Conservation (phyloP, 768 basidiomycete species). For the Mycena crocata region DNA sequence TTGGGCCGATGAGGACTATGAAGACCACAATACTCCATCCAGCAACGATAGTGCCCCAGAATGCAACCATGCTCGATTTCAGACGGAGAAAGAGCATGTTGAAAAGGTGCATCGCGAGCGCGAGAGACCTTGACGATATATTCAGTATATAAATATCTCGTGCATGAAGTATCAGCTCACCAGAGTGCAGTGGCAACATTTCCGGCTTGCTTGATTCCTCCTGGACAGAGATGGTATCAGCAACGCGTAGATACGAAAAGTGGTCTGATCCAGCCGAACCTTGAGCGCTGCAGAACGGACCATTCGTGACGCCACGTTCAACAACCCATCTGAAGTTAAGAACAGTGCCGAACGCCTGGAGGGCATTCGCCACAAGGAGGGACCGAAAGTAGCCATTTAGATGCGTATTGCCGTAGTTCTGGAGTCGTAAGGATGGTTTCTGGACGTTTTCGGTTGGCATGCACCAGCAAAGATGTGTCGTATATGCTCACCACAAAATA, state of each 20-base stretch:
- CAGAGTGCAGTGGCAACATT: slow-evolving; percentile 55
- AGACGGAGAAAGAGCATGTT: slow-evolving; percentile 55
- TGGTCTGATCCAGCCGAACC: slow-evolving; percentile 29
- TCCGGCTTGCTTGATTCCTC: slow-evolving; percentile 54
- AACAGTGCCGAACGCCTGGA: slow-evolving; percentile 42
- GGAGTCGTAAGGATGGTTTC: slow-evolving; percentile 29
- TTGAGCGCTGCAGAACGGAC: slow-evolving; percentile 40
- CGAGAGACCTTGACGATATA: slow-evolving; percentile 46
- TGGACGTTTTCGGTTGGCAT: neutral
- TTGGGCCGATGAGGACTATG: slow-evolving; percentile 51
- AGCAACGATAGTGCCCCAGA: slow-evolving; percentile 41
- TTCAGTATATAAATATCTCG: neutral
- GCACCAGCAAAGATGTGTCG: neutral
- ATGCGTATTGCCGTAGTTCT: slow-evolving; percentile 39
- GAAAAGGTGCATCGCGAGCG: slow-evolving; percentile 39
- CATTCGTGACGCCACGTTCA: slow-evolving; percentile 32
- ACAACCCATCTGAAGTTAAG: slow-evolving; percentile 45
- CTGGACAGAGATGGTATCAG: slow-evolving; percentile 27
- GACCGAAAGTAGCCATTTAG: slow-evolving; percentile 42
- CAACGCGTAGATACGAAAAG: neutral
- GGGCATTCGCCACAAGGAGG: slow-evolving; percentile 42
- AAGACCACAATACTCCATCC: slow-evolving; percentile 52
- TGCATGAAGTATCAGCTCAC: slow-evolving; percentile 25
- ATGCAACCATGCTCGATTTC: slow-evolving; percentile 32
- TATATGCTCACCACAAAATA: slow-evolving; percentile 16